Evolutionary conservation across 1,284 basidiomycete genomes (phyloP).

Genomic region (Calocybe gambosa): DNA sequence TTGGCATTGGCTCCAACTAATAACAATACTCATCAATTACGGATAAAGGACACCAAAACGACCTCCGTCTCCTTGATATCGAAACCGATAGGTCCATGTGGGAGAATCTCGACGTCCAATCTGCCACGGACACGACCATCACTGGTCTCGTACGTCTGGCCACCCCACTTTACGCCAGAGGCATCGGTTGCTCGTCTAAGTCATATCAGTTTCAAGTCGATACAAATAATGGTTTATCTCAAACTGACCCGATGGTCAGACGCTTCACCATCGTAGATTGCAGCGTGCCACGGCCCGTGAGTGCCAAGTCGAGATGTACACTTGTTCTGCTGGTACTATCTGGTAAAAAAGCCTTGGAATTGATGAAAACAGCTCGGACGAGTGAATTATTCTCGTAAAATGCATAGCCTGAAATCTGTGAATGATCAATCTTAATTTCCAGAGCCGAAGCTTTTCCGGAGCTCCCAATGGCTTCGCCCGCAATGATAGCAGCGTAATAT

Average conservation of each 20-base stretch:
- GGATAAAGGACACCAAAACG: constrained; percentile 25
- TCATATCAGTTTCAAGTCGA: background rate
- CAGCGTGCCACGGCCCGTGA: constrained; percentile 21
- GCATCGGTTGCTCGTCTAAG: constrained; percentile 50
- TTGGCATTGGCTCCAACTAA: no score
- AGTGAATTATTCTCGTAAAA: constrained; percentile 49
- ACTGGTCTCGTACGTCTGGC: constrained; percentile 57
- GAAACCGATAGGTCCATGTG: constrained; percentile 35
- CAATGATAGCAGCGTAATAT: constrained; percentile 55
- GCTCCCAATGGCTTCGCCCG: constrained; percentile 33
- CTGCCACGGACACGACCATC: constrained; percentile 41
- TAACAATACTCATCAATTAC: no score
- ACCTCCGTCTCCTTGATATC: constrained; percentile 53
- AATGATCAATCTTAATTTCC: constrained; percentile 46
- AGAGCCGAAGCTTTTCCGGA: constrained; percentile 33
- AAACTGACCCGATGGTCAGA: constrained; percentile 37
- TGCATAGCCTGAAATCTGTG: constrained; percentile 58
- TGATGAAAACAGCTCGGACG: constrained; percentile 50
- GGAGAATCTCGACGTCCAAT: constrained; percentile 25
- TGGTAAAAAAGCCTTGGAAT: constrained; percentile 45
- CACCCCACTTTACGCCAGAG: constrained; percentile 53
- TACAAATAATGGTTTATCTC: background rate
- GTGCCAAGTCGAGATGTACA: constrained; percentile 39
- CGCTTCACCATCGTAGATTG: constrained; percentile 35
- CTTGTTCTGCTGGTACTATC: constrained; percentile 29